Percentiles rank a stretch among this genome's conserved stretches.
Evolutionary conservation across 106 monocot genomes (phyloP).

Genomic region (Dioscorea alata): DNA sequence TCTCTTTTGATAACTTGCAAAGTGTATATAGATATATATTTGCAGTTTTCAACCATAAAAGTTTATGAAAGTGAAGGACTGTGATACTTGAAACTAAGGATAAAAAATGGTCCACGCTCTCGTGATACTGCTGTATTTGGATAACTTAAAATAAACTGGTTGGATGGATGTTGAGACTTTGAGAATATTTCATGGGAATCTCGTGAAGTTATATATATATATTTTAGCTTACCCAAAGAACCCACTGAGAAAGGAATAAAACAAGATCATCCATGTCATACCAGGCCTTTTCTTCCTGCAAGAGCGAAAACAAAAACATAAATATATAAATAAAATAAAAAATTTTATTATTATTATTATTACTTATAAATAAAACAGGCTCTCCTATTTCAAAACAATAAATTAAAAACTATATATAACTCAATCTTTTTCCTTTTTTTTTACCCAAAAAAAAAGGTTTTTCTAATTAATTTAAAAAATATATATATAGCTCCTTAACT

Average conservation of each 20-base stretch:
- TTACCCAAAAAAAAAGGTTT: no score
- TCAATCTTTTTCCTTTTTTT: no score
- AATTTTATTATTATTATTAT: no score
- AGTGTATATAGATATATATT: background rate
- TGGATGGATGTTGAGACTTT: background rate
- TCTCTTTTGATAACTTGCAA: background rate
- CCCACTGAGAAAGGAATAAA: conserved; percentile 52
- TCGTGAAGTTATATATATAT: background rate
- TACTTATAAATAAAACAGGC: background rate
- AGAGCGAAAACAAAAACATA: background rate
- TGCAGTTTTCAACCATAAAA: no score
- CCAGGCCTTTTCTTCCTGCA: conserved; percentile 54
- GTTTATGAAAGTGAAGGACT: no score
- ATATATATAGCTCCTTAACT: no score
- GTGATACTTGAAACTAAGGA: background rate
- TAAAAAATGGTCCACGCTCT: no score
- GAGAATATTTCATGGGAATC: background rate
- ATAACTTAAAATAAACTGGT: background rate
- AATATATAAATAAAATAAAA: no score
- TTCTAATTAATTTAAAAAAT: no score
- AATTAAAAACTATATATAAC: background rate
- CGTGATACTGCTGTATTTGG: no score
- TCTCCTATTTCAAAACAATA: background rate
- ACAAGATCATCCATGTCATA: conserved; percentile 60
- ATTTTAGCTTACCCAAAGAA: conserved; percentile 51